Conservation (phyloP, 176 grass and related monocot genomes). For the Saccharum spontaneum region DNA sequence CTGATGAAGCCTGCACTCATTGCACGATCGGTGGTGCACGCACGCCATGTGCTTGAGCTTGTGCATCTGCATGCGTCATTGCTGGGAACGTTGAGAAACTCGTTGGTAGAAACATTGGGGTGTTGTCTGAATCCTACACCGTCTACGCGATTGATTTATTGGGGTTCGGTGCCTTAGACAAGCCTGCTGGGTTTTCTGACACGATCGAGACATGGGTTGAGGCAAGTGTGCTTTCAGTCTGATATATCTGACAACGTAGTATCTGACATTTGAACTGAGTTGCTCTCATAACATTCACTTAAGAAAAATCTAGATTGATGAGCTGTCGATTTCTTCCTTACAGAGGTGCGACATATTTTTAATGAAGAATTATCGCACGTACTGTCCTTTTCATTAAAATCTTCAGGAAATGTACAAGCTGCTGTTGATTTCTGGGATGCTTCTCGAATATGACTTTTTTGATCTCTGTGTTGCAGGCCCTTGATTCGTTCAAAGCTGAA, state of each 20-base stretch:
- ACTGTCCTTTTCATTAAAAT: neutral
- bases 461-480: no score
- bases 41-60: slow-evolving; percentile 22
- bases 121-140: slow-evolving; percentile 72
- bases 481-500: no score
- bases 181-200: slow-evolving; percentile 76
- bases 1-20: no score
- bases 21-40: neutral
- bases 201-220: slow-evolving; percentile 93
- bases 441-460: no score
- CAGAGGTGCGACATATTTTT: slow-evolving; percentile 54
- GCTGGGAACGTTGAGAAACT: neutral
- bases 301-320: neutral
- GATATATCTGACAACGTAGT: neutral
- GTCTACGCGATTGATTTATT: slow-evolving; percentile 89
- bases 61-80: neutral
- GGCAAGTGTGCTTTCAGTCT: slow-evolving; percentile 33
- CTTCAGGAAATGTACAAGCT: neutral
- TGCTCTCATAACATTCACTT: neutral
- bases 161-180: slow-evolving; percentile 91
- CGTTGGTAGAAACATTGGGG: slow-evolving; percentile 51
- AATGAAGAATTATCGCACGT: neutral
- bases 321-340: slow-evolving; percentile 75
- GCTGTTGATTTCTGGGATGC: neutral
- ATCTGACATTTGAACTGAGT: neutral